Conservation (phyloP, 495 filamentous ascomycete species). For the Trichoderma orchidacearum region DNA sequence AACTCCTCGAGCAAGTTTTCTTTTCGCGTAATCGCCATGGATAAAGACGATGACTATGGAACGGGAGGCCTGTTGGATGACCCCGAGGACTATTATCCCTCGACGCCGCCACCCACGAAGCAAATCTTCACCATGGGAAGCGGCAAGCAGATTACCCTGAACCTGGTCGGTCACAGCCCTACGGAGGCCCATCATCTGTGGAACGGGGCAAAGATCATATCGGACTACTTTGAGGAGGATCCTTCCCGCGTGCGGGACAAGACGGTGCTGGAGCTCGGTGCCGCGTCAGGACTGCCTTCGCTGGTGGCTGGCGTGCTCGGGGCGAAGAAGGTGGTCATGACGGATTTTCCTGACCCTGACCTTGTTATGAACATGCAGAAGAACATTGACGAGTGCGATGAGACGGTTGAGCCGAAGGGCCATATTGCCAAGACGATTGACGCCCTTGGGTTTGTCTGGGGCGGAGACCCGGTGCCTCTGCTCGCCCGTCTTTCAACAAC, state of each 20-base stretch:
- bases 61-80: slow-evolving; percentile 54
- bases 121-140: slow-evolving; percentile 54
- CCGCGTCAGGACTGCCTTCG: slow-evolving; percentile 74
- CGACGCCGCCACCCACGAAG: slow-evolving; percentile 53
- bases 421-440: slow-evolving; percentile 19
- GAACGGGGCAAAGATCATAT: slow-evolving; percentile 68
- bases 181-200: slow-evolving; percentile 87
- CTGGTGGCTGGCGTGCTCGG: slow-evolving; percentile 62
- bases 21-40: neutral
- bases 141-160: slow-evolving; percentile 52
- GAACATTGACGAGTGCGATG: slow-evolving; percentile 46
- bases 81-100: slow-evolving; percentile 61
- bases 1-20: neutral
- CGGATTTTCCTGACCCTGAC: slow-evolving; percentile 78
- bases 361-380: slow-evolving; percentile 59
- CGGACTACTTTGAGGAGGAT: slow-evolving; percentile 60
- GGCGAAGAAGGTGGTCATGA: slow-evolving; percentile 58
- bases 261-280: slow-evolving; percentile 76
- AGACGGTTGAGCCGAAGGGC: slow-evolving; percentile 1
- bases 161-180: slow-evolving; percentile 80
- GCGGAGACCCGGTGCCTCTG: slow-evolving; percentile 38
- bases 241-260: slow-evolving; percentile 43
- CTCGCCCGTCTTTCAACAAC: slow-evolving; percentile 28
- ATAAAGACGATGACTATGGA: slow-evolving; percentile 2
- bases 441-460: slow-evolving; percentile 70